These are phyloP conservation scores for Poronia punctata DNA, from an alignment of 495 filamentous ascomycete species.

Conservation along the genomic window DNA sequence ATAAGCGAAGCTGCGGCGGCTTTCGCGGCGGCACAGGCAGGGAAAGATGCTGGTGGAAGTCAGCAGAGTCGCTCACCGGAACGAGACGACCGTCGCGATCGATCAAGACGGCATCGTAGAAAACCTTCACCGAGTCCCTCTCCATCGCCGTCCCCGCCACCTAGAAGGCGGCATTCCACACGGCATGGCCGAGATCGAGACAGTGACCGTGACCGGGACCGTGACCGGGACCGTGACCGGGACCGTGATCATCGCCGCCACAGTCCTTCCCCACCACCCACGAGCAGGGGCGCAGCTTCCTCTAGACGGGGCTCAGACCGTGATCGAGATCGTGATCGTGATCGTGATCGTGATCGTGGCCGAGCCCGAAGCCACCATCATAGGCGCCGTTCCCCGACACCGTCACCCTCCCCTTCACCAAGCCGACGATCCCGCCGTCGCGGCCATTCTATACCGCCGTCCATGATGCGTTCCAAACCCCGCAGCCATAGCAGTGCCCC, in stretches of 20 bases:
- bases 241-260: conserved; percentile 6
- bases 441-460: conserved; percentile 7
- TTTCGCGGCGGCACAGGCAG: conserved; percentile 18
- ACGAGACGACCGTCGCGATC: conserved; percentile 10
- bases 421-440: conserved; percentile 7
- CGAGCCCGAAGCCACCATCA: conserved; percentile 15
- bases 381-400: conserved; percentile 12
- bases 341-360: conserved; percentile 10
- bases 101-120: conserved; percentile 13
- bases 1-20: conserved; percentile 22
- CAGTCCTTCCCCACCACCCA: conserved; percentile 7
- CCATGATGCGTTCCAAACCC: conserved; percentile 1
- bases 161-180: conserved; percentile 13
- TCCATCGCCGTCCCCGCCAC: conserved; percentile 19
- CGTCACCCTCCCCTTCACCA: conserved; percentile 12
- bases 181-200: conserved; percentile 21
- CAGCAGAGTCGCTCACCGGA: conserved; percentile 13
- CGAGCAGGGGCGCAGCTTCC: conserved; percentile 5
- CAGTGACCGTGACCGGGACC: conserved; percentile 12
- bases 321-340: conserved; percentile 10
- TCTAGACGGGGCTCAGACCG: conserved; percentile 8
- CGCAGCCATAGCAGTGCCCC: conserved; percentile 5
- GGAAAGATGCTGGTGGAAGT: conserved; percentile 7
- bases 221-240: conserved; percentile 14
- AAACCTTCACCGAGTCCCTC: conserved; percentile 19